Evolutionary conservation across 2,329 filamentous ascomycete genomes (phyloP).

Genomic region (Fusarium nurragi): DNA sequence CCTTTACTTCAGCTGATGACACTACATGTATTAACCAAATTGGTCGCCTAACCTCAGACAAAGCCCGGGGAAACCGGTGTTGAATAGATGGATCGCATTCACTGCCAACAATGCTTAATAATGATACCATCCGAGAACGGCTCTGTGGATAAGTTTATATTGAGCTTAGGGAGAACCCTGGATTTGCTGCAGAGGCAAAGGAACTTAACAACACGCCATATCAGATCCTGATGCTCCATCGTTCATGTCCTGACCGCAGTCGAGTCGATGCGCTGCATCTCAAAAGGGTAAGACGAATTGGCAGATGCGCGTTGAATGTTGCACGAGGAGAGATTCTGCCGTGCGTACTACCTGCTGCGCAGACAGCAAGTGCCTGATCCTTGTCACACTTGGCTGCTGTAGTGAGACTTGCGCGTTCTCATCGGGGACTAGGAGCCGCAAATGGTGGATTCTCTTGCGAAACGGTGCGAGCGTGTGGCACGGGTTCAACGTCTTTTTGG

Average conservation of each 20-base stretch:
- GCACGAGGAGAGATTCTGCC: slow-evolving; percentile 18
- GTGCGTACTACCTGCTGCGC: too few species aligned
- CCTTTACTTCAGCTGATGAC: slow-evolving; percentile 11
- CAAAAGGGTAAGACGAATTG: slow-evolving; percentile 25
- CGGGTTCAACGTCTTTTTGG: slow-evolving; percentile 37
- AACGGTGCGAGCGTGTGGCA: slow-evolving; percentile 27
- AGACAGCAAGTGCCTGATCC: too few species aligned
- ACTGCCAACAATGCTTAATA: slow-evolving; percentile 3
- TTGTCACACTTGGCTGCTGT: slow-evolving; percentile 4
- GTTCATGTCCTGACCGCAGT: slow-evolving; percentile 23
- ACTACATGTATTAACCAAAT: slow-evolving; percentile 11
- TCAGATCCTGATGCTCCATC: slow-evolving; percentile 16
- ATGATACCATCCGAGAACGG: slow-evolving; percentile 19
- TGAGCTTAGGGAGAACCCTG: slow-evolving; percentile 13
- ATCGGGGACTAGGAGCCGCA: slow-evolving; percentile 22
- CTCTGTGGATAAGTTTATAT: not conserved
- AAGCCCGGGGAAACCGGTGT: slow-evolving; percentile 21
- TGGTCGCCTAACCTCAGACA: slow-evolving; percentile 3
- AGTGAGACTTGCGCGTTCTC: slow-evolving; percentile 20
- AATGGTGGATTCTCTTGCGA: slow-evolving; percentile 26
- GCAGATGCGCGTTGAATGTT: slow-evolving; percentile 16
- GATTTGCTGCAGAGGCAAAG: slow-evolving; percentile 12
- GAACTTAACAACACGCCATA: slow-evolving; percentile 35
- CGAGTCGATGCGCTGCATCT: slow-evolving; percentile 15
- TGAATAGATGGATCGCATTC: slow-evolving; percentile 18